Percentiles rank a stretch among this genome's conserved stretches.
These are phyloP conservation scores for Tephrocybe sp. DNA, from an alignment of 768 basidiomycete genomes.

Conservation along the genomic window DNA sequence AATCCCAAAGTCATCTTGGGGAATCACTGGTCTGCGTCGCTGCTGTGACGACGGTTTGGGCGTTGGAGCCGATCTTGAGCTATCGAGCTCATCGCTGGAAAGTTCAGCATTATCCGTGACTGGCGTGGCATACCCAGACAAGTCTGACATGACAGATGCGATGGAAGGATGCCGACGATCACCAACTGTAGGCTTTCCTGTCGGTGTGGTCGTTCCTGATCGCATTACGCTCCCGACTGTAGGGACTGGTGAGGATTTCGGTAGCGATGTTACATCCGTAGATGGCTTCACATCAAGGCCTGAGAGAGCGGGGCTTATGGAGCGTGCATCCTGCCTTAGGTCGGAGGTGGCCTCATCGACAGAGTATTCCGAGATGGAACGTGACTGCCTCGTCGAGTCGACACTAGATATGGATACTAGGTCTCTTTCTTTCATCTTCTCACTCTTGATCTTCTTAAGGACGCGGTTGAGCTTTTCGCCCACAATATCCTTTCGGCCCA, in stretches of 20 bases:
- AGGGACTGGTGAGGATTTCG: constrained; percentile 14
- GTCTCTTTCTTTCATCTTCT: constrained; percentile 42
- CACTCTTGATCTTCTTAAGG: constrained; percentile 71
- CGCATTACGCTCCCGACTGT: constrained; percentile 7
- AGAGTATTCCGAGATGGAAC: constrained; percentile 58
- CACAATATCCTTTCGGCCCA: constrained; percentile 54
- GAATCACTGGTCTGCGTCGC: constrained; percentile 47
- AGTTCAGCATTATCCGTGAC: constrained; percentile 19
- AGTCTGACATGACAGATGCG: constrained; percentile 70
- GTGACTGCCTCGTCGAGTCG: constrained; percentile 33
- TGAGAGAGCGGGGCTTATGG: constrained; percentile 35
- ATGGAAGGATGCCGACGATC: constrained; percentile 64
- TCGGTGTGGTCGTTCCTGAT: constrained; percentile 34
- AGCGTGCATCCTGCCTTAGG: constrained; percentile 31
- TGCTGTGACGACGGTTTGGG: constrained; percentile 26
- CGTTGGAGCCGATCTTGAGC: constrained; percentile 22
- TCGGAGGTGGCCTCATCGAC: constrained; percentile 35
- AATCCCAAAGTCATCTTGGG: constrained; percentile 85
- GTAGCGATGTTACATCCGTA: constrained; percentile 6
- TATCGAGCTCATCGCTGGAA: constrained; percentile 19
- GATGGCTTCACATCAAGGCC: constrained; percentile 22
- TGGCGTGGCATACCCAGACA: constrained; percentile 48
- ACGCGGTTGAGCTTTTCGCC: constrained; percentile 74
- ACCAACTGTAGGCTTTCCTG: constrained; percentile 22
- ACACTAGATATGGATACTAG: constrained; percentile 21